phyloP scores from a whole-genome alignment of 2,329 filamentous ascomycete species.

The Arachnopeziza araneosa region DNA sequence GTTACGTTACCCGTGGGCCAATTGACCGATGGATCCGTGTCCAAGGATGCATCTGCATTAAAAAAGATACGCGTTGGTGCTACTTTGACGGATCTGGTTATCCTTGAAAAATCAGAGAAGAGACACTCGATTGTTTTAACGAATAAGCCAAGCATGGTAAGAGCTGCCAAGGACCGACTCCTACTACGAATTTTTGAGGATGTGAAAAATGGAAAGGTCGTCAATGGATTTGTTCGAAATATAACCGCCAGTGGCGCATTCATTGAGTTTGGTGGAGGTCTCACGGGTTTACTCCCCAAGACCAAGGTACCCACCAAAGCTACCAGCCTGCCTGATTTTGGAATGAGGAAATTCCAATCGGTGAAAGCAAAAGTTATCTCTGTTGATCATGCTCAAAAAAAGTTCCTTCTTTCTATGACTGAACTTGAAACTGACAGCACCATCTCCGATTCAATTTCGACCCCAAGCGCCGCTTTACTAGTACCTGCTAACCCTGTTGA shows the following conservation, averaged over 20 bases:
- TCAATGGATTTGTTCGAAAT: constrained; percentile 79
- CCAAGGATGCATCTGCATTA: constrained; percentile 70
- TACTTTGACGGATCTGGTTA: constrained; percentile 71
- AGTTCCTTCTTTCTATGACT: constrained; percentile 61
- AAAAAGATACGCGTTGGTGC: constrained; percentile 83
- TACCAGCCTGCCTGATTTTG: constrained; percentile 66
- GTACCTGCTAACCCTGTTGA: constrained; percentile 59
- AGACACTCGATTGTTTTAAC: constrained; percentile 71
- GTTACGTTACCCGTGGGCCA: constrained; percentile 73
- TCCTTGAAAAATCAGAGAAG: constrained; percentile 79
- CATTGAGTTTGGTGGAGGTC: constrained; percentile 74
- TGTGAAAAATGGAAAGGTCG: constrained; percentile 59
- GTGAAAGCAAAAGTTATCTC: constrained; percentile 67
- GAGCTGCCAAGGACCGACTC: constrained; percentile 65
- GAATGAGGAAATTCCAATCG: constrained; percentile 70
- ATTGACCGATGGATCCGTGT: constrained; percentile 74
- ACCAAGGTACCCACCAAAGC: constrained; percentile 68
- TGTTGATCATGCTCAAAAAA: constrained; percentile 62
- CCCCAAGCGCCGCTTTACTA: constrained; percentile 33
- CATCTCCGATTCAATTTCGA: constrained; percentile 29
- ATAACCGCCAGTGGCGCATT: constrained; percentile 78
- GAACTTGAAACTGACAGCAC: constrained; percentile 45
- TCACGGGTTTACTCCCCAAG: constrained; percentile 77
- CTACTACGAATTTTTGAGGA: constrained; percentile 69
- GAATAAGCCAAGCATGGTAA: constrained; percentile 76